Base-by-base conservation (phyloP, 805 yeast genomes). In the Saccharomycopsis microspora region DNA sequence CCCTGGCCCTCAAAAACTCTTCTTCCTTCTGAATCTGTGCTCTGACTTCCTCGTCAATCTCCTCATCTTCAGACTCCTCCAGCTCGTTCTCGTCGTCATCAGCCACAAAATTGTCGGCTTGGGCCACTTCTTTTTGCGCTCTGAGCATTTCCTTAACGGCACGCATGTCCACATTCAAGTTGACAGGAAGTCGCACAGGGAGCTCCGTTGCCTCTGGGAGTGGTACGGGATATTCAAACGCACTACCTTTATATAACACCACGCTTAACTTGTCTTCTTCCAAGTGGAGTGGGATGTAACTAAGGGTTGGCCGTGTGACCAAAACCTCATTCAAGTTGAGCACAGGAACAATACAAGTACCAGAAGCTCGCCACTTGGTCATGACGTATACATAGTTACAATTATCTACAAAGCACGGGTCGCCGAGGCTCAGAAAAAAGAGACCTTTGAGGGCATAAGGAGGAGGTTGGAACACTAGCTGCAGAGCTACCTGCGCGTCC, bases 371-470 rank as follows among this genome's bases (percentile, higher is more conserved):
- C 96, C 97, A 90, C 54, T 80, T 76, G 29, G 80, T 70, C 27
- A 93, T 66, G 0, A 86, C 76, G 33, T 84, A 62, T 37, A 93
- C 68, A 7, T 80, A 74, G 52, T 87, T 87, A 54, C 82, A 88
- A 33, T 71, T 68, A n/a, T 94, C 96, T 47, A 81, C 83, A 5
- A 89, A 61, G 54, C 93, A 84, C 1, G 98, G 98, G 61, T 90
- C 97, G 27, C 95, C 95, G 57, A 76, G 81, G 41, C 81, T 80
- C 40, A 86, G 82, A 68, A 90, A 93, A 58, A 93, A 88, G n/a
- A 85, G 61, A 3, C 89, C 82, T 53, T 75, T 77, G 52, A 66
- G 56, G 48, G 68, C 64, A 57, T 66, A 72, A 58, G 53, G 33
- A 0, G 55, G 48, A 4, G 48, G 33, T 7, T 33, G 32, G 32